phyloP scores from a whole-genome alignment of 1,284 basidiomycete species.

The Pyrrhoderma lamaoense region DNA sequence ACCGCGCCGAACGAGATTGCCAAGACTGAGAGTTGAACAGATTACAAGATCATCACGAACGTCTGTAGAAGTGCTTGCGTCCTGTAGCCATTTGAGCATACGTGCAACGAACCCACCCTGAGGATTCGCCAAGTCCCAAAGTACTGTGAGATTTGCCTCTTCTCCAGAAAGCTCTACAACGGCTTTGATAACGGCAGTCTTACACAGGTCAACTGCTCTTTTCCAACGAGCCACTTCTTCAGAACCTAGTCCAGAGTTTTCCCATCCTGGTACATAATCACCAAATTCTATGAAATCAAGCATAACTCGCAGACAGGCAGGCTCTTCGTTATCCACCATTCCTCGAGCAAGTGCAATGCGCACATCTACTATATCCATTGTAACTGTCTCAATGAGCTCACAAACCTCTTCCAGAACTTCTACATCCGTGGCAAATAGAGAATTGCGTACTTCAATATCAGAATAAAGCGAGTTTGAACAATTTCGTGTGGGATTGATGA shows the following conservation, averaged over 20 bases:
- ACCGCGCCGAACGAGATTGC: slow-evolving; percentile 78
- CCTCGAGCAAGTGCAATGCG: slow-evolving; percentile 65
- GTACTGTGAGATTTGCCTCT: slow-evolving; percentile 66
- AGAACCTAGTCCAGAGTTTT: slow-evolving; percentile 25
- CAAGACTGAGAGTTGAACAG: slow-evolving; percentile 75
- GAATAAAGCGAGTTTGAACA: slow-evolving; percentile 34
- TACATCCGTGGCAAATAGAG: slow-evolving; percentile 59
- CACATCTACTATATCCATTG: slow-evolving; percentile 67
- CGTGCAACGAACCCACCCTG: slow-evolving; percentile 62
- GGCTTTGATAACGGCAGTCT: slow-evolving; percentile 76
- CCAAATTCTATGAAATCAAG: slow-evolving; percentile 69
- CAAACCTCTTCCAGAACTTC: slow-evolving; percentile 67
- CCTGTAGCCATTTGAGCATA: slow-evolving; percentile 73
- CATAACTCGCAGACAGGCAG: slow-evolving; percentile 55
- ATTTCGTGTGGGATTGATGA: slow-evolving; percentile 38
- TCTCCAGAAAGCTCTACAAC: slow-evolving; percentile 82
- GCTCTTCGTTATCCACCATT: slow-evolving; percentile 47
- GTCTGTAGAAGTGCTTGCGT: slow-evolving; percentile 23
- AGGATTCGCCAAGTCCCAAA: slow-evolving; percentile 60
- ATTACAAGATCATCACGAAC: slow-evolving; percentile 72
- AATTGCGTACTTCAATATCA: slow-evolving; percentile 36
- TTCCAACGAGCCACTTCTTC: slow-evolving; percentile 40
- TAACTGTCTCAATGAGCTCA: slow-evolving; percentile 66
- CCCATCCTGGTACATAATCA: slow-evolving; percentile 59
- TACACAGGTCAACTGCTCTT: slow-evolving; percentile 73